Base-by-base conservation (phyloP, 1,284 basidiomycete genomes). In the Coriolopsis trogii region DNA sequence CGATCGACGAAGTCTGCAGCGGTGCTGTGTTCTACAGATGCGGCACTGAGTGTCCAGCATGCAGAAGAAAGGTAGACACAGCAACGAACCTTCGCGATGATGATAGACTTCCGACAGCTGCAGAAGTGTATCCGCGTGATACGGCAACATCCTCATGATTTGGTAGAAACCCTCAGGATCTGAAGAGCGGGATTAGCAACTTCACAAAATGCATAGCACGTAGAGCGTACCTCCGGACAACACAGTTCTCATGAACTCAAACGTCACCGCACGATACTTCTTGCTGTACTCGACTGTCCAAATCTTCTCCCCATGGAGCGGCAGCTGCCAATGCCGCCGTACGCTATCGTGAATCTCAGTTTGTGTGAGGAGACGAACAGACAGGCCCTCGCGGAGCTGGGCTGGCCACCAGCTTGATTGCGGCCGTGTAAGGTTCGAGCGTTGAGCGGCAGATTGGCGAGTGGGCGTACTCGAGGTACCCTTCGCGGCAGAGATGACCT, bases 41-140 rank as follows among this genome's bases (percentile, higher is more conserved):
- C 9, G 20, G 1, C 13, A 16, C 5, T 34, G 10, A 55, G 6
- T 20, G n/a, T 34, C 41, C 34, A 24, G 40, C n/a, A 43, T 29
- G 24, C 1, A 30, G 25, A 34, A 39, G 38, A 26, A n/a, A 38
- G 21, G 53, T 36, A 26, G 23, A 18, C n/a, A 18, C 33, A 34
- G 33, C 8, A 4, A 53, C 72, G 37, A 39, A 91, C 91, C 91
- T 77, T 93, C 91, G 62, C 91, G 81, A 66, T 95, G 88, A 30
- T 87, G 80, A 65, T 87, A 91, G 2, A 95, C 80, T 64, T 92
- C 90, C 2, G 90, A 86, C 21, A 96, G 76, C 64, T 97, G 94
- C 2, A 97, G 77, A 0, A 95, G 75, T 0, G 94, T 95, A 68
- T 98, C 95, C 1, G 87, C 90, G 62, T 97, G 95, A 82, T 93